Evolutionary conservation across 2,329 filamentous ascomycete genomes (phyloP).

Genomic region (Lachnellula hyalina): DNA sequence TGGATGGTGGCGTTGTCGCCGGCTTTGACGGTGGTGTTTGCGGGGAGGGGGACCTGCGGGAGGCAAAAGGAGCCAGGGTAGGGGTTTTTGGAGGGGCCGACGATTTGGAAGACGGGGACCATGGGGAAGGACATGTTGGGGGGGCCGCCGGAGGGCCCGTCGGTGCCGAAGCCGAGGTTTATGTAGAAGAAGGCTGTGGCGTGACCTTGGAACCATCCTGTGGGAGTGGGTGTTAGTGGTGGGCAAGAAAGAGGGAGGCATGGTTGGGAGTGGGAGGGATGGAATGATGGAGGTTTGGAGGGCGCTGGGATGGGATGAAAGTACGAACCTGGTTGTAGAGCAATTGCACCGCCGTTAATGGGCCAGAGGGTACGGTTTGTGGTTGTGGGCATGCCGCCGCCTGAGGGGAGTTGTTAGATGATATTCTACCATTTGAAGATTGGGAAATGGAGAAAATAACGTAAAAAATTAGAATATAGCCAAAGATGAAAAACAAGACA

Average conservation of each 20-base stretch:
- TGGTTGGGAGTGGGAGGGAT: too few species aligned
- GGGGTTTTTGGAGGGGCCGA: slow-evolving; percentile 74
- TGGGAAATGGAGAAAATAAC: not conserved
- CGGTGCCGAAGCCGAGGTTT: slow-evolving; percentile 80
- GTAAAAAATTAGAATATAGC: not conserved
- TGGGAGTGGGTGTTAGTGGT: too few species aligned
- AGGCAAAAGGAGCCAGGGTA: slow-evolving; percentile 87
- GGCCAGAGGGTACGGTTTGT: slow-evolving; percentile 92
- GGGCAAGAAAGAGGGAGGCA: too few species aligned
- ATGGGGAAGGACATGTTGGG: slow-evolving; percentile 84
- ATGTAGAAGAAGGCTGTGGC: slow-evolving; percentile 76
- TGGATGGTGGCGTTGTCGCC: slow-evolving; percentile 94
- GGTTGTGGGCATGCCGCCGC: slow-evolving; percentile 74
- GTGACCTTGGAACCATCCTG: slow-evolving; percentile 86
- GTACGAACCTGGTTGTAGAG: slow-evolving; percentile 66
- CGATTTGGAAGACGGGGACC: slow-evolving; percentile 73
- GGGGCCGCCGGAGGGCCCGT: slow-evolving; percentile 59
- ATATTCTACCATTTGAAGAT: not conserved
- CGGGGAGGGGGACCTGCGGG: slow-evolving; percentile 80
- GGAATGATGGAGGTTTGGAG: too few species aligned
- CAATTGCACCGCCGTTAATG: slow-evolving; percentile 75
- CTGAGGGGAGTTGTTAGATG: slow-evolving; percentile 40
- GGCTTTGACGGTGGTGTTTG: slow-evolving; percentile 60
- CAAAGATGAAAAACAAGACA: not conserved
- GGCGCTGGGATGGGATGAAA: too few species aligned